A percentile compares a stretch with the other conserved stretches of the same genome.
These are phyloP conservation scores for Trichoderma sp. DNA, from an alignment of 2,329 filamentous ascomycete genomes.

Conservation along the genomic window DNA sequence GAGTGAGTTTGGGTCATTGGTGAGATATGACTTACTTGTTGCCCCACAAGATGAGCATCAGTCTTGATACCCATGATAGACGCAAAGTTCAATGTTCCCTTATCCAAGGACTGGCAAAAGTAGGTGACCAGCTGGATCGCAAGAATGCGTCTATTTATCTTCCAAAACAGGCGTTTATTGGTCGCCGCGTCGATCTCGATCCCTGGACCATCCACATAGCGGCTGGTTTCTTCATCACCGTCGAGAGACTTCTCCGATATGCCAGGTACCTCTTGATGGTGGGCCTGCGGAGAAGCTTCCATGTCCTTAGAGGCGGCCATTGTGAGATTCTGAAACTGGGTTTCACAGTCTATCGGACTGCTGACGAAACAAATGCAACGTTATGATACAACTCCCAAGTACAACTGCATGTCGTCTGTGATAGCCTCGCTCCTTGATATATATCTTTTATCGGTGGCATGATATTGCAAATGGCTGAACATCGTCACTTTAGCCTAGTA, in stretches of 20 bases:
- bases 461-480: not conserved
- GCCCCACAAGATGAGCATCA: not conserved
- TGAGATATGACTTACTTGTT: not conserved
- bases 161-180: not conserved
- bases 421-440: not conserved
- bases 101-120: not conserved
- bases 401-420: not conserved
- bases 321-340: not conserved
- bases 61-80: not conserved
- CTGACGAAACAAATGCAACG: not conserved
- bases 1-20: not conserved
- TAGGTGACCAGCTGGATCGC: not conserved
- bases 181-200: not conserved
- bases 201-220: not conserved
- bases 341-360: not conserved
- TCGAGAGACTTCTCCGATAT: not conserved
- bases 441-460: not conserved
- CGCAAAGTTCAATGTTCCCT: not conserved
- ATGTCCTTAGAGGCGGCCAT: not conserved
- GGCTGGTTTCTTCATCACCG: not conserved
- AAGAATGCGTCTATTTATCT: not conserved
- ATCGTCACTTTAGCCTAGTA: not conserved
- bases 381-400: not conserved
- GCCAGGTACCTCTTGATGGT: not conserved
- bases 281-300: not conserved